Conservation (phyloP, 2,329 filamentous ascomycete genomes). For the Fusarium liriodendri region DNA sequence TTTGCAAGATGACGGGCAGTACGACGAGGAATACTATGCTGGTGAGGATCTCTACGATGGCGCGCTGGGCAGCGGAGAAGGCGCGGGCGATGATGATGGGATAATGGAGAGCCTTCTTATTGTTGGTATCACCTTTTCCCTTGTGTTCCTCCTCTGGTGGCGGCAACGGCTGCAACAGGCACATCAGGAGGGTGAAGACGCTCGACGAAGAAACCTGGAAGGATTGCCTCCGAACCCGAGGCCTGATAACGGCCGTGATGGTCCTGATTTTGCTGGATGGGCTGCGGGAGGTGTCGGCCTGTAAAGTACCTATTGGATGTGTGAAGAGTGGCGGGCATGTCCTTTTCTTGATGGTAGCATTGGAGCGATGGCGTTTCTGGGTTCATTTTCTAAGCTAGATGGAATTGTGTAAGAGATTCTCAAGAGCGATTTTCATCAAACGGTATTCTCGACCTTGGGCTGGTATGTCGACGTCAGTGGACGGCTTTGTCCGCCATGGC, state of each 20-base stretch:
- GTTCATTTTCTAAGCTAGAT: slow-evolving; percentile 30
- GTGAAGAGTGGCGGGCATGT: slow-evolving; percentile 23
- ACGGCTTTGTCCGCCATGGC: background rate
- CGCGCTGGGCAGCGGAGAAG: slow-evolving; percentile 68
- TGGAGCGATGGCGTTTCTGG: slow-evolving; percentile 45
- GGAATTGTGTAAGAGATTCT: background rate
- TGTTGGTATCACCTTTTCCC: slow-evolving; percentile 77
- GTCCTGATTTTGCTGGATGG: slow-evolving; percentile 50
- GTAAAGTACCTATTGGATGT: slow-evolving; percentile 29
- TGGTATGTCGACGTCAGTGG: background rate
- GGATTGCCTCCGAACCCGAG: slow-evolving; percentile 42
- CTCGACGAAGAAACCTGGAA: slow-evolving; percentile 45
- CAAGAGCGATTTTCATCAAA: background rate
- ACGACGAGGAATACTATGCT: slow-evolving; percentile 71
- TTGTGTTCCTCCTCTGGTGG: slow-evolving; percentile 86
- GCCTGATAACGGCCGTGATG: slow-evolving; percentile 37
- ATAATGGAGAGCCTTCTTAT: slow-evolving; percentile 88
- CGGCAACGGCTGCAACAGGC: slow-evolving; percentile 76
- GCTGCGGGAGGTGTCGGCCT: slow-evolving; percentile 51
- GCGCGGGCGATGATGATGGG: slow-evolving; percentile 76
- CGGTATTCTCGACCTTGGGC: background rate
- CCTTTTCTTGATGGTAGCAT: slow-evolving; percentile 38
- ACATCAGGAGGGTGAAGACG: slow-evolving; percentile 52
- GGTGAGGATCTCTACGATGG: slow-evolving; percentile 65
- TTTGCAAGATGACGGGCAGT: slow-evolving; percentile 75